phyloP scores from a whole-genome alignment of 805 yeast species.

The Debaryomyces maramus region DNA sequence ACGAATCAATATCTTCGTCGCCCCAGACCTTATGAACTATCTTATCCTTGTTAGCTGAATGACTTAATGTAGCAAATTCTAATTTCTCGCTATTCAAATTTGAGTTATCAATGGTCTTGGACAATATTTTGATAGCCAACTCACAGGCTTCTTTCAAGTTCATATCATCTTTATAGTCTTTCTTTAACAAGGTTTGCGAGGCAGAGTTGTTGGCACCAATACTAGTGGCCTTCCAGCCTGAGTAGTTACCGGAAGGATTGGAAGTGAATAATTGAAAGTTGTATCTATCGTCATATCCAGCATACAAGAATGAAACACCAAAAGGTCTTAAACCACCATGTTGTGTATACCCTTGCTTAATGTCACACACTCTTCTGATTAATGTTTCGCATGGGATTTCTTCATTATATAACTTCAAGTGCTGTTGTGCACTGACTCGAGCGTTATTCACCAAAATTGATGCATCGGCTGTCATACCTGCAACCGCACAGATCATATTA shows the following conservation, averaged over 20 bases:
- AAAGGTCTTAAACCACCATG: conserved; percentile 98
- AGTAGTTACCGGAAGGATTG: conserved; percentile 95
- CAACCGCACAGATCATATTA: conserved; percentile 87
- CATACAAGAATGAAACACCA: conserved; percentile 94
- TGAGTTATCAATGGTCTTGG: conserved; percentile 91
- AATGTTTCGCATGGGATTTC: conserved; percentile 91
- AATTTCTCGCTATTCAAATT: conserved; percentile 84
- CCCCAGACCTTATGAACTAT: conserved; percentile 74
- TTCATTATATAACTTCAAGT: conserved; percentile 84
- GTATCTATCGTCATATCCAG: conserved; percentile 89
- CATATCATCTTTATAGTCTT: conserved; percentile 87
- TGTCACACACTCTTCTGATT: conserved; percentile 85
- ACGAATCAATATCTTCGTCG: conserved; percentile 70
- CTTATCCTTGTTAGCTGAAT: conserved; percentile 49
- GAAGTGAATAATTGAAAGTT: conserved; percentile 92
- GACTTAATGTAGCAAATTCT: conserved; percentile 81
- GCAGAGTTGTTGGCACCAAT: conserved; percentile 96
- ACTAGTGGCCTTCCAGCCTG: conserved; percentile 98
- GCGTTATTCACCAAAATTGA: conserved; percentile 84
- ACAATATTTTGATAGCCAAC: conserved; percentile 84
- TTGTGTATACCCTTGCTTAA: conserved; percentile 97
- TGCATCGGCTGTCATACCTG: conserved; percentile 98
- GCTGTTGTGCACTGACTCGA: conserved; percentile 79
- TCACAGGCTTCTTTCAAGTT: conserved; percentile 74
- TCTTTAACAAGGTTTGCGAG: conserved; percentile 92